A percentile compares a stretch with the other conserved stretches of the same genome.
These are phyloP conservation scores for Xylariomycetidae sp. DNA, from an alignment of 2,329 filamentous ascomycete species.

Conservation along the genomic window DNA sequence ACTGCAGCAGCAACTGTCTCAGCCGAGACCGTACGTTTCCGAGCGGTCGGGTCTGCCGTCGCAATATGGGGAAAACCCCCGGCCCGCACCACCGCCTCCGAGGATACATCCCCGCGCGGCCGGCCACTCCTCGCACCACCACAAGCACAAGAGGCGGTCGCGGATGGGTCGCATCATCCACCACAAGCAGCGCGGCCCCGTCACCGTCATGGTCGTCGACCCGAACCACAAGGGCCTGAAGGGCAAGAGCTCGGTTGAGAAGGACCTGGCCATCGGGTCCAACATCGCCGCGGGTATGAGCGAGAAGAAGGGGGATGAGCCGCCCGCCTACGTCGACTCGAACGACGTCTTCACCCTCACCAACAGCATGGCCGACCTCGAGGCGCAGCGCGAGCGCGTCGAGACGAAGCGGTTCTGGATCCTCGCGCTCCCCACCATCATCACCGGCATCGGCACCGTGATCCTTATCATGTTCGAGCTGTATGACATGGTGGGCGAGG, in stretches of 20 bases:
- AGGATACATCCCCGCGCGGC: not conserved
- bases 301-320: not conserved
- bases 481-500: too few species aligned
- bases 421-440: not conserved
- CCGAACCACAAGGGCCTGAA: not conserved
- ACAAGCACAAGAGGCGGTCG: not conserved
- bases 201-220: not conserved
- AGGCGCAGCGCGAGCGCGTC: conserved; percentile 1
- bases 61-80: not conserved
- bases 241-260: not conserved
- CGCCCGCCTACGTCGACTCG: not conserved
- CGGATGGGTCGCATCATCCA: not conserved
- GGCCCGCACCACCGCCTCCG: not conserved
- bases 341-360: not conserved
- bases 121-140: not conserved
- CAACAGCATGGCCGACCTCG: not conserved
- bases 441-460: not conserved
- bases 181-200: not conserved
- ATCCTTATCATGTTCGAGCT: not conserved
- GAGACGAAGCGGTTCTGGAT: conserved; percentile 2
- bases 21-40: too few species aligned
- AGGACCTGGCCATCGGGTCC: not conserved
- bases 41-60: not conserved
- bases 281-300: not conserved
- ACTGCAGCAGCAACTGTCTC: not conserved